Evolutionary conservation across 2,329 filamentous ascomycete species (phyloP).

Genomic region (Dothiorella sarmentorum): DNA sequence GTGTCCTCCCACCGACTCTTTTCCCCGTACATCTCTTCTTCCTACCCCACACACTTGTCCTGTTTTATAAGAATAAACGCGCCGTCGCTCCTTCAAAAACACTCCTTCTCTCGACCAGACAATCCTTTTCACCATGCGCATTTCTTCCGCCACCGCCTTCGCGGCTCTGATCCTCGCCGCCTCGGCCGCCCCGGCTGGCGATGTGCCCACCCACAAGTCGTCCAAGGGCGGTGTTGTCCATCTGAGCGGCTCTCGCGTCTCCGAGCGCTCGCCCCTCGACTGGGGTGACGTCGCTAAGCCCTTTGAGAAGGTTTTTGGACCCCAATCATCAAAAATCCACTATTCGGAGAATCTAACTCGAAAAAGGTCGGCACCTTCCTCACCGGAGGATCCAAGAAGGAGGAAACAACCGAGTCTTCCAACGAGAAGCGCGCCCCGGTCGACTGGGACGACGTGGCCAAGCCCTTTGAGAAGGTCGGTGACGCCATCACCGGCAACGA

Average conservation of each 20-base stretch:
- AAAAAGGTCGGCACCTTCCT: not conserved
- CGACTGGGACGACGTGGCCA: not conserved
- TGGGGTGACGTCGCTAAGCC: not conserved
- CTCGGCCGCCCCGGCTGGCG: conserved; percentile 2
- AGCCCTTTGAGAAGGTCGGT: not conserved
- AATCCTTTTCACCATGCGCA: not conserved
- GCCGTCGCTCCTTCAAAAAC: not conserved
- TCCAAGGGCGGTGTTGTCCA: not conserved
- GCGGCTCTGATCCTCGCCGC: conserved; percentile 1
- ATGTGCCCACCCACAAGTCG: conserved; percentile 11
- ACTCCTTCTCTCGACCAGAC: not conserved
- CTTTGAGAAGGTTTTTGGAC: too few species aligned
- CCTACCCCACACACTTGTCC: not conserved
- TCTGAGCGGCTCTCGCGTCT: not conserved
- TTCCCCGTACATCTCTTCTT: not conserved
- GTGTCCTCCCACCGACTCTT: not conserved
- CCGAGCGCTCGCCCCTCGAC: not conserved
- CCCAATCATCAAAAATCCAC: too few species aligned
- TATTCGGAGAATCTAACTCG: too few species aligned
- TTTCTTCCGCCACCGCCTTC: not conserved
- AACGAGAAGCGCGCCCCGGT: conserved; percentile 1
- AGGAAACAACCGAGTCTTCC: too few species aligned
- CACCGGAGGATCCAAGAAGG: not conserved
- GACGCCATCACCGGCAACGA: not conserved
- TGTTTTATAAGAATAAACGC: too few species aligned